These are phyloP conservation scores for Crithidia sp. DNA, from an alignment of 208 protist genomes.

Conservation along the genomic window DNA sequence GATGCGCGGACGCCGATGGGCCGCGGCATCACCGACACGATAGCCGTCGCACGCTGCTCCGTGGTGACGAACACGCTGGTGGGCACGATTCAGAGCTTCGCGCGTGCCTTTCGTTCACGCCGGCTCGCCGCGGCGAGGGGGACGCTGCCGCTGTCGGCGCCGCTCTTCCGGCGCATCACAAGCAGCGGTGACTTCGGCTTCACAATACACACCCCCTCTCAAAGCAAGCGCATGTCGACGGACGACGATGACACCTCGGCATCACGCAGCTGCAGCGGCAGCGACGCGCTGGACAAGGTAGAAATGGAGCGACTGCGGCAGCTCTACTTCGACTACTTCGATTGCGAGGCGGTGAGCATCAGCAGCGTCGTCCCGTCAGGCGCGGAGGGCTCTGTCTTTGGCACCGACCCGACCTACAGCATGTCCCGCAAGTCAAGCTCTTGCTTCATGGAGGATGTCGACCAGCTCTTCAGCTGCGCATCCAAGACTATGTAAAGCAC, in stretches of 20 bases:
- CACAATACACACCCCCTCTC: constrained; percentile 17
- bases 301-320: constrained; percentile 79
- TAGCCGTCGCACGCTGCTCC: constrained; percentile 74
- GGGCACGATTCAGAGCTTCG: constrained; percentile 72
- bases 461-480: constrained; percentile 26
- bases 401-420: neutral
- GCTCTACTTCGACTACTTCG: constrained; percentile 92
- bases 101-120: constrained; percentile 56
- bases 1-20: neutral
- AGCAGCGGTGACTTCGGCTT: constrained; percentile 17
- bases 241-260: constrained; percentile 4
- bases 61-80: constrained; percentile 76
- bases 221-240: neutral
- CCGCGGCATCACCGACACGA: constrained; percentile 34
- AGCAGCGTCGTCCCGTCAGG: constrained; percentile 11
- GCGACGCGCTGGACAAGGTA: constrained; percentile 65
- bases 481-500: constrained; percentile 33
- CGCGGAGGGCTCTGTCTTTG: constrained; percentile 23
- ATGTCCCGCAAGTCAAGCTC: constrained; percentile 17
- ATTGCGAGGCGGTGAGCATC: constrained; percentile 76
- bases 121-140: constrained; percentile 22
- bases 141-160: neutral
- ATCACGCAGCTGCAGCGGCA: constrained; percentile 24
- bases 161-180: constrained; percentile 2
- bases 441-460: constrained; percentile 12